Evolutionary conservation across 176 grass and related monocot species (phyloP), one percentile per base, ranked within the genome.

Genomic region (Bromus sterilis): DNA sequence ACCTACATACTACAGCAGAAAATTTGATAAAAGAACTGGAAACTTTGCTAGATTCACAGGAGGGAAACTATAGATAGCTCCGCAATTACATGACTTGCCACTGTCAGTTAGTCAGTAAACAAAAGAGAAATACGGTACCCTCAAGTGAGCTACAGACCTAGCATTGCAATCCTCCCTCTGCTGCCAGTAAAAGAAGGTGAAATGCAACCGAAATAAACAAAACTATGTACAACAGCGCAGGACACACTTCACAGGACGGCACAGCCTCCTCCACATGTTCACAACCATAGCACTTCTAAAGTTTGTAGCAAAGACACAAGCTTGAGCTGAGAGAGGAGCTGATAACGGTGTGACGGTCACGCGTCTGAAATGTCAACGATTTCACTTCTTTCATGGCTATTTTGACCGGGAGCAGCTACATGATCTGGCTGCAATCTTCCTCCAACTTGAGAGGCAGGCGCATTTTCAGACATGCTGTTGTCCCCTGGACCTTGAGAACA

Each of bases 281-380:
- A 73, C 58, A 35, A 43, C 66, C 41, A 33, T 46, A 30, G 23
- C 39, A 81, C 33, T 46, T 72, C 15, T 36, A 33, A 33, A 66
- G 18, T n/a, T n/a, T 35, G 62, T 21, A 66, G 12, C 39, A 15
- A 40, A 60, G 60, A 56, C 25, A 75, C 80, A 79, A 49, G 26
- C 36, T 79, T 73, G 56, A 66, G 58, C 39, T 31, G 63, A 16
- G 68, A 31, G 24, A 70, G 18, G 55, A 48, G 51, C 48, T 49
- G 53, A 26, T 13, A 64, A 60, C 63, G 30, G 11, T 37, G 9
- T 31, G 16, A 68, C 10, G 23, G 21, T 92, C 83, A 89, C 56
- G 56, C 83, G 77, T 92, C 90, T 72, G 76, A 83, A 56, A 92
- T 89, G 63, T 86, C 76, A 1, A 92, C 48, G 49, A 92, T 60